These are phyloP conservation scores for Cyamopsis tetragonoloba DNA, from an alignment of 306 rosid species.

Conservation along the genomic window DNA sequence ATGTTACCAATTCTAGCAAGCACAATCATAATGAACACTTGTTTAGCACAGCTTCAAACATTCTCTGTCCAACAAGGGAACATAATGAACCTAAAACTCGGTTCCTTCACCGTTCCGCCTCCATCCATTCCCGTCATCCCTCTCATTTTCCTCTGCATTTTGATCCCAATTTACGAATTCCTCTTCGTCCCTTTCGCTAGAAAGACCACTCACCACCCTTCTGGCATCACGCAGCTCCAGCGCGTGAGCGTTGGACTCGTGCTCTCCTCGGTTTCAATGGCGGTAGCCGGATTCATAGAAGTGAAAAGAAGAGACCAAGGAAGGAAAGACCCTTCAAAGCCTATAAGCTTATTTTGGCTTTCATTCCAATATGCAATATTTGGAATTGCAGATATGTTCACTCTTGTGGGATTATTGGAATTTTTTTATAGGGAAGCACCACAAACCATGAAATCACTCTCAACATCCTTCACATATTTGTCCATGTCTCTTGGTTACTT, in stretches of 20 bases:
- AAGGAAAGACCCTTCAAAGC: slow-evolving; percentile 34
- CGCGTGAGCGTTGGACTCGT: slow-evolving; percentile 78
- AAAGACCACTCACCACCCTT: slow-evolving; percentile 70
- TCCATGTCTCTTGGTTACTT: slow-evolving; percentile 71
- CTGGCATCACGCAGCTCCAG: slow-evolving; percentile 83
- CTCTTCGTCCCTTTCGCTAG: slow-evolving; percentile 71
- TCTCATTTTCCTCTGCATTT: slow-evolving; percentile 49
- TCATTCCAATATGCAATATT: slow-evolving; percentile 77
- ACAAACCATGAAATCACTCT: slow-evolving; percentile 68
- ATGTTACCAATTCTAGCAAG: slow-evolving; percentile 82
- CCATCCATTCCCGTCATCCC: slow-evolving; percentile 85
- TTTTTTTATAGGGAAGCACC: slow-evolving; percentile 86
- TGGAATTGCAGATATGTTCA: slow-evolving; percentile 94
- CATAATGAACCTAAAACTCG: slow-evolving; percentile 56
- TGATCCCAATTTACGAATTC: slow-evolving; percentile 69
- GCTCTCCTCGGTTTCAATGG: slow-evolving; percentile 67
- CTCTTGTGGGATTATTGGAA: slow-evolving; percentile 70
- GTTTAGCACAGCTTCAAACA: slow-evolving; percentile 92
- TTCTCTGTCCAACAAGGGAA: slow-evolving; percentile 79
- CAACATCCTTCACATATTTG: slow-evolving; percentile 69
- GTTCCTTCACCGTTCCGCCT: slow-evolving; percentile 55
- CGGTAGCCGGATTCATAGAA: slow-evolving; percentile 66
- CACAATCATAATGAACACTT: slow-evolving; percentile 89
- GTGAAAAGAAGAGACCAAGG: slow-evolving; percentile 60
- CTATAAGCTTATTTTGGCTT: slow-evolving; percentile 73